Evolutionary conservation across 148 eudicot genomes (phyloP).

Genomic region (Chenopodium berlandieri): DNA sequence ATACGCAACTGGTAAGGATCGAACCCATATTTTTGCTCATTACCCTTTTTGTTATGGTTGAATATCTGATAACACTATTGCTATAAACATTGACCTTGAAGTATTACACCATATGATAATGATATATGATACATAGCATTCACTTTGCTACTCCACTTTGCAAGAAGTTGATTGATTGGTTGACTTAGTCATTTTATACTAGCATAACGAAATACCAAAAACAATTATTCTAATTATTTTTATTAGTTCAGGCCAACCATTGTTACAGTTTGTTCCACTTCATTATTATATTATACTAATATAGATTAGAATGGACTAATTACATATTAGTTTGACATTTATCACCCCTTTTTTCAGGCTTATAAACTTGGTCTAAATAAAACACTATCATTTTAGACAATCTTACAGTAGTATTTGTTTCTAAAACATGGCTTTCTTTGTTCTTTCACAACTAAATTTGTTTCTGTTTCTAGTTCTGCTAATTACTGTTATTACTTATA

Average conservation of each 20-base stretch:
- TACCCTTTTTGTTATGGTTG: no score
- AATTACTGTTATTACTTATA: neutral
- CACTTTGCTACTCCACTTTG: neutral
- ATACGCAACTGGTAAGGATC: no score
- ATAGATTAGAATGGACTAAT: neutral
- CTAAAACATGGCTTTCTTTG: constrained; percentile 14
- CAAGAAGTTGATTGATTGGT: neutral
- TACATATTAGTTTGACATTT: neutral
- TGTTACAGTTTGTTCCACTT: neutral
- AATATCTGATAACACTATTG: no score
- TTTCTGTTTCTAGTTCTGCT: neutral
- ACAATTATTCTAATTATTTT: neutral
- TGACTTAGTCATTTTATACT: neutral
- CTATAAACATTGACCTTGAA: no score
- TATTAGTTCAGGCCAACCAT: neutral
- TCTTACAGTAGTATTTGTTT: neutral
- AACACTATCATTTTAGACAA: neutral
- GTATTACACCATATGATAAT: no score
- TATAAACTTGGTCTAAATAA: neutral
- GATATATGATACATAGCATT: no score
- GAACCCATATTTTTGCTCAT: no score
- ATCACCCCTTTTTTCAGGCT: neutral
- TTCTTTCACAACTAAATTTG: neutral
- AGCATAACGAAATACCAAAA: neutral
- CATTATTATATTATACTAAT: neutral